Percentiles rank a stretch among this genome's conserved stretches.
phyloP scores from a whole-genome alignment of 2,329 filamentous ascomycete species.

The Cordyceps javanica region DNA sequence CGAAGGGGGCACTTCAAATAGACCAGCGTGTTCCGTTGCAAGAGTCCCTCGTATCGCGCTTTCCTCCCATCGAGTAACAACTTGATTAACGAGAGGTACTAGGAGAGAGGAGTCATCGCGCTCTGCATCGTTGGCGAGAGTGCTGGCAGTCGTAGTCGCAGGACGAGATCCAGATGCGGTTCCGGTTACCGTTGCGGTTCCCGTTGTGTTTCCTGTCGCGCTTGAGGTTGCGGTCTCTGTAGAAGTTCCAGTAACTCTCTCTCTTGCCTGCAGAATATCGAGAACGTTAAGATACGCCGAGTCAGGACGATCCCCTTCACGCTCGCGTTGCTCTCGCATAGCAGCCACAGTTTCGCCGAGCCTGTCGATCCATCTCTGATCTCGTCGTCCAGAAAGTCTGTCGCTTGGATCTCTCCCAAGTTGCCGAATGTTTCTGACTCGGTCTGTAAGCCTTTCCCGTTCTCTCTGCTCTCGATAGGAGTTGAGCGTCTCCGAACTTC shows the following conservation, averaged over 20 bases:
- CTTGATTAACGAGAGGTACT: slow-evolving; percentile 32
- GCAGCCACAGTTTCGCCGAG: slow-evolving; percentile 31
- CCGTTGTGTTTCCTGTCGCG: background rate
- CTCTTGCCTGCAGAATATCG: slow-evolving; percentile 31
- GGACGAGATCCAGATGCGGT: background rate
- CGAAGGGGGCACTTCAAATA: slow-evolving; percentile 39
- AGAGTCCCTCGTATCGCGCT: slow-evolving; percentile 28
- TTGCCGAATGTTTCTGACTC: slow-evolving; percentile 29
- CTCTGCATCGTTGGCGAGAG: slow-evolving; percentile 22
- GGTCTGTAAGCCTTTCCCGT: slow-evolving; percentile 28
- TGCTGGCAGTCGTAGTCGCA: background rate
- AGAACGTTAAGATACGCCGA: slow-evolving; percentile 30
- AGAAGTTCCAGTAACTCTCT: slow-evolving; percentile 17
- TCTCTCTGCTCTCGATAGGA: slow-evolving; percentile 33
- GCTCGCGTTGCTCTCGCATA: slow-evolving; percentile 30
- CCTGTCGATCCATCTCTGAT: slow-evolving; percentile 28
- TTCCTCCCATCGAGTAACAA: slow-evolving; percentile 33
- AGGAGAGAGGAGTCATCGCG: slow-evolving; percentile 31
- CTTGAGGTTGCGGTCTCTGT: background rate
- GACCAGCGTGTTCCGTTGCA: slow-evolving; percentile 29
- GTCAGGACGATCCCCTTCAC: slow-evolving; percentile 19
- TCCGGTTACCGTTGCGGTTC: background rate
- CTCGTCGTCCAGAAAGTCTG: slow-evolving; percentile 20
- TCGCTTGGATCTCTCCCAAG: slow-evolving; percentile 23
- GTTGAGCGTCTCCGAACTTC: slow-evolving; percentile 33